Evolutionary conservation across 345 rosid species (phyloP), one percentile per base, ranked within the genome.

Genomic region (Alliaria petiolata): DNA sequence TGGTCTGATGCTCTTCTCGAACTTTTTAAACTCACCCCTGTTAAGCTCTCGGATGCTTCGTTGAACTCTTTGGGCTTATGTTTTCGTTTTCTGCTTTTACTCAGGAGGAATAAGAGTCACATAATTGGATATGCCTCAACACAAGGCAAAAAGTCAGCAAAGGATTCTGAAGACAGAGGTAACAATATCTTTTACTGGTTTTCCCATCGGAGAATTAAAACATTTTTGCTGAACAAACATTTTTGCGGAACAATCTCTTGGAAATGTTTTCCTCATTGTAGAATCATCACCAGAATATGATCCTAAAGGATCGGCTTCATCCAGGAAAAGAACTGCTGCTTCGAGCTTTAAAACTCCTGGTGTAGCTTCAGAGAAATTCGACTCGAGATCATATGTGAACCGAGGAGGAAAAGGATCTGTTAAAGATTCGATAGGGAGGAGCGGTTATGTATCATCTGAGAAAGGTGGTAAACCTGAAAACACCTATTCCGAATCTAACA

Each of bases 91-190:
- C 62, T 76, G 79, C 7, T 7, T 69, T 26, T 78, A 26, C n/a
- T 26, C 60, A 93, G 97, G 97, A 60, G 52, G 47, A 19, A 75
- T 11, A 66, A 85, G n/a, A 85, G 93, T 72, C 96, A 89, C 70
- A 74, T 63, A 79, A 86, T 95, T 83, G 97, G 99, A 45, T 95
- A 95, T 79, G 87, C 85, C 34, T 57, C 84, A 9, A 59, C 81
- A 19, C 83, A 82, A 67, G 82, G 78, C 62, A 86, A 77, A 81
- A 91, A 75, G 68, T 43, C 28, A 4, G 16, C 33, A 30, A 45
- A 28, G 39, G 85, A 73, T 38, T 57, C 81, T 75, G 63, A 57
- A 69, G 81, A 65, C 42, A 50, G 42, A 78, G 97, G 97, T 93
- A 76, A 20, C n/a, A n/a, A n/a, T n/a, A n/a, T n/a, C n/a, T 61